These are phyloP conservation scores for Lachnellula arida DNA, from an alignment of 2,329 filamentous ascomycete genomes.

Conservation along the genomic window DNA sequence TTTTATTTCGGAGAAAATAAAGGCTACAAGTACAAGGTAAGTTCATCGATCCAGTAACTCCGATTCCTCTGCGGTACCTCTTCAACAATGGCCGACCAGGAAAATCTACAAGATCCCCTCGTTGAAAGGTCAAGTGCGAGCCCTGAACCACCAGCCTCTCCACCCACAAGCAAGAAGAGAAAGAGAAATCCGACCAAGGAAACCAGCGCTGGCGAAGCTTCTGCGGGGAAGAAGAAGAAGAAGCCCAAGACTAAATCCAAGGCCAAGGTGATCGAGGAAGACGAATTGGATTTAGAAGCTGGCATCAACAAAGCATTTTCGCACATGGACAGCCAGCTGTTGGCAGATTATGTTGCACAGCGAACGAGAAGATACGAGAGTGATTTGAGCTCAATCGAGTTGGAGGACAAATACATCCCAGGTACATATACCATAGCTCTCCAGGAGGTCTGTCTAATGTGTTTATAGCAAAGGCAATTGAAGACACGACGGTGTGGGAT, in stretches of 20 bases:
- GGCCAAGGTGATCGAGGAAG: slow-evolving; percentile 51
- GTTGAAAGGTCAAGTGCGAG: slow-evolving; percentile 22
- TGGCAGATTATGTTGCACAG: slow-evolving; percentile 83
- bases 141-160: slow-evolving; percentile 9
- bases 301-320: slow-evolving; percentile 77
- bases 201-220: background rate
- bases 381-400: slow-evolving; percentile 76
- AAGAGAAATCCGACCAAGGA: slow-evolving; percentile 18
- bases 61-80: background rate
- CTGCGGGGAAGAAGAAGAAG: slow-evolving; percentile 12
- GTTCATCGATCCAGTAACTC: no score
- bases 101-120: slow-evolving; percentile 28
- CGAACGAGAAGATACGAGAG: slow-evolving; percentile 72
- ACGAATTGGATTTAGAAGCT: slow-evolving; percentile 59
- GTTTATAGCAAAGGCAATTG: slow-evolving; percentile 62
- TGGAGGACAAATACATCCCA: slow-evolving; percentile 76
- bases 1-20: background rate
- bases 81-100: slow-evolving; percentile 24
- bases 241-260: slow-evolving; percentile 37
- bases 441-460: background rate
- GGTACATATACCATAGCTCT: slow-evolving; percentile 44
- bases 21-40: no score
- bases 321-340: slow-evolving; percentile 74
- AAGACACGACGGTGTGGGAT: slow-evolving; percentile 73
- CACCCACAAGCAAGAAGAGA: slow-evolving; percentile 26